Evolutionary conservation across 371 early-diverging fungal species (phyloP).

Genomic region (Phascolomyces articulosus): DNA sequence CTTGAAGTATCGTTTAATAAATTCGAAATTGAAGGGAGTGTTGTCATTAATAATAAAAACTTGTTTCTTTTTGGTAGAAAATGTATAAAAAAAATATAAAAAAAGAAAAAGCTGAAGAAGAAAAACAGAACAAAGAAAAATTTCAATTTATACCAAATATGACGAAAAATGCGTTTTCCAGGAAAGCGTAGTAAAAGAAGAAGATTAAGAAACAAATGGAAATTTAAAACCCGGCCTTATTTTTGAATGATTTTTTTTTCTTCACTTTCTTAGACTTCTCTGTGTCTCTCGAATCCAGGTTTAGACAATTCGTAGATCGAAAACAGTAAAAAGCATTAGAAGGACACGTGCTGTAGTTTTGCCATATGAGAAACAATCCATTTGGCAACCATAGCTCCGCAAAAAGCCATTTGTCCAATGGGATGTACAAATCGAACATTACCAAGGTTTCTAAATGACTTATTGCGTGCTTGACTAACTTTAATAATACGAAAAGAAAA

Average conservation of each 20-base stretch:
- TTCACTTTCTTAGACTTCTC: slow-evolving; percentile 25
- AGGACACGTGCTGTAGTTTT: slow-evolving; percentile 7
- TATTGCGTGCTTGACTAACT: neutral
- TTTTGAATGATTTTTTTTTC: no score
- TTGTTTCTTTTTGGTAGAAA: neutral
- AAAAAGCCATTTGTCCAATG: neutral
- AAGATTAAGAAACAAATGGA: slow-evolving; percentile 27
- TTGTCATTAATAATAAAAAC: slow-evolving; percentile 9
- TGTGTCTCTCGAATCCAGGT: slow-evolving; percentile 34
- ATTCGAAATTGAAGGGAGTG: slow-evolving; percentile 36
- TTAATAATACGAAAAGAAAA: no score
- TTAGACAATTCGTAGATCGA: slow-evolving; percentile 12
- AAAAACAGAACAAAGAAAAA: neutral
- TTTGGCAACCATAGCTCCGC: slow-evolving; percentile 6
- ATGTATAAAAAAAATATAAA: slow-evolving; percentile 12
- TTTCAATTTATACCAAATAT: slow-evolving; percentile 18
- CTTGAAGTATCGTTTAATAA: slow-evolving; percentile 23
- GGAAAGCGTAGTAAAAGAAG: slow-evolving; percentile 27
- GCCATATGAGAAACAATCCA: neutral
- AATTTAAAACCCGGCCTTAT: slow-evolving; percentile 4
- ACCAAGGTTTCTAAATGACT: neutral
- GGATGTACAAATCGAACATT: slow-evolving; percentile 3
- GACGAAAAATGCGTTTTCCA: slow-evolving; percentile 29
- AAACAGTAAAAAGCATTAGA: neutral
- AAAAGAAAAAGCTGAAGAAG: slow-evolving; percentile 10